Evolutionary conservation across 2,329 filamentous ascomycete species (phyloP), one percentile per base, ranked within the genome.

Genomic region (Colletotrichum truncatum): DNA sequence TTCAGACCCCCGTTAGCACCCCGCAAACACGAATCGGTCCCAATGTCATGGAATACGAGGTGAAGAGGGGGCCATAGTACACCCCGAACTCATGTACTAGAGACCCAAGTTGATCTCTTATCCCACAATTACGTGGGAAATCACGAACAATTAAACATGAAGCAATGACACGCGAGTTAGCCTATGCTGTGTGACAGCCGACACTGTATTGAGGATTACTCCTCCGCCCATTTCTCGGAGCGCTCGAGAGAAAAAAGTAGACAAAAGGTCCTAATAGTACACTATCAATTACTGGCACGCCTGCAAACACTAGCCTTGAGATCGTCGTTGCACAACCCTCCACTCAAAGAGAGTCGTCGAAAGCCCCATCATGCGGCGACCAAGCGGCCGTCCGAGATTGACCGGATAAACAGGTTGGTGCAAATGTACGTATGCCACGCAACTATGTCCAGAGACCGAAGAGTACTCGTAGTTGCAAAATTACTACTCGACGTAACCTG

Each of bases 211-310:
- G 52, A 59, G 45, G 53, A 66, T 53, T 66, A 52, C 39, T 65
- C 46, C 59, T 65, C 46, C 53, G 38, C 52, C 46, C 52, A 43
- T 62, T 26, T 46, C 39, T 58, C 38, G 64, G 60, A 54, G 60
- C 60, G 53, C 26, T 60, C 55, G 48, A 66, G 45, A 55, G 60
- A 45, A 53, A 53, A 61, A 60, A 67, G 55, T 61, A 61, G 51
- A 54, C 63, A 58, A 61, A 53, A 67, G 54, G 63, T 53, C 53
- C 52, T 66, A 63, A 66, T 67, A 53, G 52, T 67, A 67, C 66
- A 67, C 56, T 66, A 66, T 43, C 61, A 60, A 67, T 67, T 67
- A 67, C 36, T 54, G 63, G 57, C 66, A 67, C 39, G 53, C 56
- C 64, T 59, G 38, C 28, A 28, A 65, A 51, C 14, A 36, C 23